A percentile compares a stretch with the other conserved stretches of the same genome.
These are phyloP conservation scores for Heimioporus sp. DNA, from an alignment of 768 basidiomycete genomes.

Conservation along the genomic window DNA sequence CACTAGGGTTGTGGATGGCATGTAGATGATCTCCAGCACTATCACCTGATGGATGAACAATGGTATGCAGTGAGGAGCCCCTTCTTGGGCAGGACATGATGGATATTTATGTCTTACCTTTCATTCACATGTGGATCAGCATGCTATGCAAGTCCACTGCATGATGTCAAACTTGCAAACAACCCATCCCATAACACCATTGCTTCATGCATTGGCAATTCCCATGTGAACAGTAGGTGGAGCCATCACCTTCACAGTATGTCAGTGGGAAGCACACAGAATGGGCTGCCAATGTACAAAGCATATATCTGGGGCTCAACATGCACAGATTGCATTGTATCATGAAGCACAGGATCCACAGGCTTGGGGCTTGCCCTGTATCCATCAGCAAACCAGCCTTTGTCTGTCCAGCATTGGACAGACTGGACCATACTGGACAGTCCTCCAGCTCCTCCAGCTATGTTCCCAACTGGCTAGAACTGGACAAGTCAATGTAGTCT, in stretches of 20 bases:
- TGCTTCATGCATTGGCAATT: constrained; percentile 77
- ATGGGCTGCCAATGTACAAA: constrained; percentile 56
- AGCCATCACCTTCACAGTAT: constrained; percentile 76
- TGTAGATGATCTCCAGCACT: constrained; percentile 71
- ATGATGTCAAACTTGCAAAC: constrained; percentile 82
- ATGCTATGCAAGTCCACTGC: constrained; percentile 92
- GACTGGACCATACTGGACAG: too few relatives aligned
- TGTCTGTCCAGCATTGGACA: too few relatives aligned
- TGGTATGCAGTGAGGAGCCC: constrained; percentile 52
- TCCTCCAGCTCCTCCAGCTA: too few relatives aligned
- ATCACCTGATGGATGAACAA: constrained; percentile 84
- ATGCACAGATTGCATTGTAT: constrained; percentile 70
- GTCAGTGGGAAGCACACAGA: constrained; percentile 11
- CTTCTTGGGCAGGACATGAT: constrained; percentile 33
- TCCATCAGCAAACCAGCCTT: too few relatives aligned
- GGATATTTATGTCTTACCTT: constrained; percentile 76
- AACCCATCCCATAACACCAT: constrained; percentile 95
- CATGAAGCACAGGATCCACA: constrained; percentile 79
- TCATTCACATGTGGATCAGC: constrained; percentile 90
- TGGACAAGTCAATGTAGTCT: too few relatives aligned
- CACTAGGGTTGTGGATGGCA: constrained; percentile 64
- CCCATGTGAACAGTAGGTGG: constrained; percentile 88
- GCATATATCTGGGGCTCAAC: constrained; percentile 99
- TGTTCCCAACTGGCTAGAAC: too few relatives aligned
- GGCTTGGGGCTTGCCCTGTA: constrained; percentile 73